Evolutionary conservation across 257 asterid genomes (phyloP).

Genomic region (Thymus quinquecostatus): DNA sequence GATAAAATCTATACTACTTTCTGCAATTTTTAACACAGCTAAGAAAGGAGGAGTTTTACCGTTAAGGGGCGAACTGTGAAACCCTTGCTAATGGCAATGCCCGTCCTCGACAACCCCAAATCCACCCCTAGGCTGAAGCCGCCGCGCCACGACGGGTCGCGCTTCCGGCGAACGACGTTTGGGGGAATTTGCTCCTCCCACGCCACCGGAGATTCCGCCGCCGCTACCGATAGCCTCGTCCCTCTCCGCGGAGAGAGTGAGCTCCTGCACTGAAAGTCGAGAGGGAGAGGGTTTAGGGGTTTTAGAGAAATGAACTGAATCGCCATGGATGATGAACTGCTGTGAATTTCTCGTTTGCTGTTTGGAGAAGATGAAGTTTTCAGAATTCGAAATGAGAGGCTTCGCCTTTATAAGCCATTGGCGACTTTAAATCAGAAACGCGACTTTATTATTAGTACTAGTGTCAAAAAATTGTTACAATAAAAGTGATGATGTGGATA

Average conservation of each 20-base stretch:
- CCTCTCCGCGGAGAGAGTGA: constrained; percentile 23
- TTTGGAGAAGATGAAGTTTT: too few relatives aligned
- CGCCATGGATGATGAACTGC: constrained; percentile 29
- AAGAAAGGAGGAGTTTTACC: constrained; percentile 33
- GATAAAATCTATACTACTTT: too few relatives aligned
- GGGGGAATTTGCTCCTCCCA: constrained; percentile 71
- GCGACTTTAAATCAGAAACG: too few relatives aligned
- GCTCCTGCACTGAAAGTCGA: constrained; percentile 10
- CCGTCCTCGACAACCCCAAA: constrained; percentile 83
- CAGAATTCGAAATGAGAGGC: too few relatives aligned
- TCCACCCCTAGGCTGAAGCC: constrained; percentile 94
- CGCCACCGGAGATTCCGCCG: constrained; percentile 33
- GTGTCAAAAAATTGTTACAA: too few relatives aligned
- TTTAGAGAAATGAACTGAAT: constrained; percentile 32
- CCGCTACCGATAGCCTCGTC: constrained; percentile 15
- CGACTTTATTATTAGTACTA: too few relatives aligned
- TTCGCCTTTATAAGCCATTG: too few relatives aligned
- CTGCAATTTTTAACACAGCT: too few relatives aligned
- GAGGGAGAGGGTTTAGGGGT: constrained; percentile 30
- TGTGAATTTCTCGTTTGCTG: too few relatives aligned
- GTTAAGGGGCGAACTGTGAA: constrained; percentile 73
- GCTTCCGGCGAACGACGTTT: constrained; percentile 66
- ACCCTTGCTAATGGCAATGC: constrained; percentile 91
- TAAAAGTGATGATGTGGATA: too few relatives aligned
- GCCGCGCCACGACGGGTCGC: constrained; percentile 72